Conservation (phyloP, 2,329 filamentous ascomycete genomes). For the Camillea tinctor region DNA sequence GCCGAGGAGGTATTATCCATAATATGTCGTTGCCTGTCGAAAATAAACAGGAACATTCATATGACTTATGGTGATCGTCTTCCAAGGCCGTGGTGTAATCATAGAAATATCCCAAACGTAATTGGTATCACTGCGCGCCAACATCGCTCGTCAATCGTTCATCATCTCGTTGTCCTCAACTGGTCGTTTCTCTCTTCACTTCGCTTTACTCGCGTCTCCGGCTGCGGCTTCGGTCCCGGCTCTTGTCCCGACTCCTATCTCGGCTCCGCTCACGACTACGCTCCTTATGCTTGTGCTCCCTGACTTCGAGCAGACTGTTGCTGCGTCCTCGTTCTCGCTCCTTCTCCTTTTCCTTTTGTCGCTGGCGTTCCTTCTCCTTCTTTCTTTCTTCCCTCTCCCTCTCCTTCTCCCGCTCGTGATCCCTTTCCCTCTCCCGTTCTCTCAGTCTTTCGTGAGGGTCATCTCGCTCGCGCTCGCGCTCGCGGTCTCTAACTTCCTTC, state of each 20-base stretch:
- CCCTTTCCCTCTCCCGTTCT: conserved; percentile 13
- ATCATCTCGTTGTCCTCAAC: not conserved
- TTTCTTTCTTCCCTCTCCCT: conserved; percentile 10
- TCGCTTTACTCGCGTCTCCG: not conserved
- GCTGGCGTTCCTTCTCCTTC: conserved; percentile 14
- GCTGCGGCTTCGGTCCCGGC: conserved; percentile 20
- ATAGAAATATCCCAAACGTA: not conserved
- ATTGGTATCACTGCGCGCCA: not conserved
- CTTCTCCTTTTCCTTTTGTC: conserved; percentile 5
- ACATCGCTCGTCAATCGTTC: too few species aligned
- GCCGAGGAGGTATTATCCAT: too few species aligned
- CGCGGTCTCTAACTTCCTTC: conserved; percentile 10
- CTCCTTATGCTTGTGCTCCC: conserved; percentile 27
- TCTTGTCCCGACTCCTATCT: too few species aligned
- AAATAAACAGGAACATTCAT: too few species aligned
- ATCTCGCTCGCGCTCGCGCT: conserved; percentile 13
- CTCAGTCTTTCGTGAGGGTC: conserved; percentile 10
- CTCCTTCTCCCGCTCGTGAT: conserved; percentile 11
- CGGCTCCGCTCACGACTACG: conserved; percentile 23
- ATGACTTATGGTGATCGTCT: too few species aligned
- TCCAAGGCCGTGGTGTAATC: too few species aligned
- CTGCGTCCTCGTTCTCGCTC: conserved; percentile 9
- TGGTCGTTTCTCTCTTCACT: not conserved
- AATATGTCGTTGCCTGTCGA: too few species aligned
- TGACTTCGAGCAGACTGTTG: conserved; percentile 24